These are phyloP conservation scores for Larix kaempferi DNA, from an alignment of 75 land plant species.

Conservation along the genomic window DNA sequence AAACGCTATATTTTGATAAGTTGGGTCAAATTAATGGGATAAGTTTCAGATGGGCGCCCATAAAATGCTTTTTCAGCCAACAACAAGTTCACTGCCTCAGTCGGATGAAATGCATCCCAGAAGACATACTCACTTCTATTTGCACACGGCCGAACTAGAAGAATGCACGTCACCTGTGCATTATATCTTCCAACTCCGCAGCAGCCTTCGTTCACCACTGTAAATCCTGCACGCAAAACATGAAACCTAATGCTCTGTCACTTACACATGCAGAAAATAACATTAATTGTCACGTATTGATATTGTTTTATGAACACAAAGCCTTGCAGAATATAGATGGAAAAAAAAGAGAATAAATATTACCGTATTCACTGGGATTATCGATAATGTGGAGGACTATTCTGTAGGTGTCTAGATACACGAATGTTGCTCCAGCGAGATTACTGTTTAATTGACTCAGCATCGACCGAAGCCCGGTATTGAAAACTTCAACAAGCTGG, in stretches of 20 bases:
- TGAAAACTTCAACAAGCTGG: not conserved
- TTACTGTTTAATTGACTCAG: not conserved
- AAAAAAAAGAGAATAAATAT: too few species aligned
- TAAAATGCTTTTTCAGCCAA: constrained; percentile 33
- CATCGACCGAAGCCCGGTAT: not conserved
- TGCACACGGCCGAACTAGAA: constrained; percentile 49
- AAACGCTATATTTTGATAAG: constrained; percentile 12
- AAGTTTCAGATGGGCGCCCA: constrained; percentile 22
- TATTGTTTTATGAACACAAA: too few species aligned
- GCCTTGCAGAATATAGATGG: too few species aligned
- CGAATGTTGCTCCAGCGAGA: not conserved
- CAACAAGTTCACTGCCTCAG: constrained; percentile 58
- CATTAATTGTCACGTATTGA: too few species aligned
- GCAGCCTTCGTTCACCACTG: constrained; percentile 55
- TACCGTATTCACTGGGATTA: not conserved
- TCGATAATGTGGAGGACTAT: not conserved
- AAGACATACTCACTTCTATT: constrained; percentile 56
- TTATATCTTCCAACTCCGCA: constrained; percentile 84
- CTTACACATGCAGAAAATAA: not conserved
- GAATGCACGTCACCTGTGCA: constrained; percentile 63
- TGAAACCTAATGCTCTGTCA: not conserved
- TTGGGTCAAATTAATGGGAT: constrained; percentile 69
- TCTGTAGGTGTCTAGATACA: not conserved
- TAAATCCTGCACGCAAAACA: constrained; percentile 40
- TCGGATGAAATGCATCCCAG: constrained; percentile 92